phyloP scores from a whole-genome alignment of 208 protist species.

The Leishmania amazonensis region DNA sequence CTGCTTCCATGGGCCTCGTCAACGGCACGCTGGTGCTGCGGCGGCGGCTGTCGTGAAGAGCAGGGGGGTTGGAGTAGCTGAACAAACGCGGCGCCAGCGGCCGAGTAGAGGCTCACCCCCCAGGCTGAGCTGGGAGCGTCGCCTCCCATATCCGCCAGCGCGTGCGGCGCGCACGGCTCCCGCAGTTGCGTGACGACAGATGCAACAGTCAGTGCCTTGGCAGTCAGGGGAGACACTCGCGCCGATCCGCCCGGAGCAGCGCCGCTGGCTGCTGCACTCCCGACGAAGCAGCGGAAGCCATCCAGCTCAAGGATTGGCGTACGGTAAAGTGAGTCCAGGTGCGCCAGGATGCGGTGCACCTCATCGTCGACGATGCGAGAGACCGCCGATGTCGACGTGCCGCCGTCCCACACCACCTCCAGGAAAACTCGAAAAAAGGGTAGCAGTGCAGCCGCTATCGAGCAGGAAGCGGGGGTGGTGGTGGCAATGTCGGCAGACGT shows the following conservation, averaged over 20 bases:
- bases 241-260: neutral
- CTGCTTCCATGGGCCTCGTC: neutral
- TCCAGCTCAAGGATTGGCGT: slow-evolving; percentile 19
- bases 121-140: slow-evolving; percentile 9
- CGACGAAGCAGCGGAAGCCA: slow-evolving; percentile 15
- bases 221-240: neutral
- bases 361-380: neutral
- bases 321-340: slow-evolving; percentile 16
- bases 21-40: neutral
- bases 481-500: neutral
- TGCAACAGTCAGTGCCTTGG: neutral
- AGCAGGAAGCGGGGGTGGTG: neutral
- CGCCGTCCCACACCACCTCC: slow-evolving; percentile 16
- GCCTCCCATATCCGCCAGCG: slow-evolving; percentile 4
- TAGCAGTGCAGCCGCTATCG: slow-evolving; percentile 3
- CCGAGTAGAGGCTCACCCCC: slow-evolving; percentile 17
- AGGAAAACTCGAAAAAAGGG: slow-evolving; percentile 23
- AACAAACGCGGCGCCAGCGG: slow-evolving; percentile 4
- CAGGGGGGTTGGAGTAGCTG: slow-evolving; percentile 9
- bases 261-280: neutral
- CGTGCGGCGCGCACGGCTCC: slow-evolving; percentile 21
- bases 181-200: neutral
- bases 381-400: neutral
- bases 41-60: neutral
- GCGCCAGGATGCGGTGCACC: neutral